phyloP scores from a whole-genome alignment of 2,329 filamentous ascomycete species.

The Ophioceras dolichostomum region DNA sequence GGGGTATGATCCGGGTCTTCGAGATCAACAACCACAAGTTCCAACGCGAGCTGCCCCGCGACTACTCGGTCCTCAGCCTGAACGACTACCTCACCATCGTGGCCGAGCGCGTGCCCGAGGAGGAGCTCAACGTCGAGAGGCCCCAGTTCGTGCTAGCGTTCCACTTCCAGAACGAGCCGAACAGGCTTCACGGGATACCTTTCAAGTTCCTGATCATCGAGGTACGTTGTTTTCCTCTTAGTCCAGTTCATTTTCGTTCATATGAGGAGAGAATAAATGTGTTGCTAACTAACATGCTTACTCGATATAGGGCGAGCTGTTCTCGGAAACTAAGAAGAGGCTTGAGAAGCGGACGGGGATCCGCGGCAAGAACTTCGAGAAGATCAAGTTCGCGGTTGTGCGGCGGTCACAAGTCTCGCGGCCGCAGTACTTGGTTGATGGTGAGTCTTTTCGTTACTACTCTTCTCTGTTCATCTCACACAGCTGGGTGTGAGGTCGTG shows the following conservation, averaged over 20 bases:
- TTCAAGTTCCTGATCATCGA: conserved; percentile 83
- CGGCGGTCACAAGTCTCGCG: conserved; percentile 61
- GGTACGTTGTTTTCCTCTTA: conserved; percentile 32
- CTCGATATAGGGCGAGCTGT: conserved; percentile 56
- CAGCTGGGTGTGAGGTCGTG: too few relatives aligned
- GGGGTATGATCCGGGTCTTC: conserved; percentile 64
- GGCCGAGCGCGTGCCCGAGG: conserved; percentile 68
- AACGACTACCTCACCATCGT: conserved; percentile 78
- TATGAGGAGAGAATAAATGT: too few relatives aligned
- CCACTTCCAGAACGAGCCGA: conserved; percentile 86
- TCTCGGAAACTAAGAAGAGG: conserved; percentile 88
- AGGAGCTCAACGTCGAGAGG: conserved; percentile 48
- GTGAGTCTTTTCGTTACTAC: too few relatives aligned
- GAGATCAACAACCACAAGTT: conserved; percentile 76
- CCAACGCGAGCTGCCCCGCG: conserved; percentile 60
- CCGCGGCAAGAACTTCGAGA: conserved; percentile 97
- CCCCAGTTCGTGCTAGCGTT: conserved; percentile 62
- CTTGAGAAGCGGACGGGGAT: conserved; percentile 84
- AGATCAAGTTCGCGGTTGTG: conserved; percentile 90
- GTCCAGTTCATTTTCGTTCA: too few relatives aligned
- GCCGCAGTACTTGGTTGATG: conserved; percentile 75
- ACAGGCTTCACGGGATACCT: conserved; percentile 73
- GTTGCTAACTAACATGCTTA: background rate
- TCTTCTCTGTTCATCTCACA: background rate
- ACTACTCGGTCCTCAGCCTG: conserved; percentile 65